Conservation (phyloP, 371 early-diverging fungal species). For the Quaeritorhiza haematococci region DNA sequence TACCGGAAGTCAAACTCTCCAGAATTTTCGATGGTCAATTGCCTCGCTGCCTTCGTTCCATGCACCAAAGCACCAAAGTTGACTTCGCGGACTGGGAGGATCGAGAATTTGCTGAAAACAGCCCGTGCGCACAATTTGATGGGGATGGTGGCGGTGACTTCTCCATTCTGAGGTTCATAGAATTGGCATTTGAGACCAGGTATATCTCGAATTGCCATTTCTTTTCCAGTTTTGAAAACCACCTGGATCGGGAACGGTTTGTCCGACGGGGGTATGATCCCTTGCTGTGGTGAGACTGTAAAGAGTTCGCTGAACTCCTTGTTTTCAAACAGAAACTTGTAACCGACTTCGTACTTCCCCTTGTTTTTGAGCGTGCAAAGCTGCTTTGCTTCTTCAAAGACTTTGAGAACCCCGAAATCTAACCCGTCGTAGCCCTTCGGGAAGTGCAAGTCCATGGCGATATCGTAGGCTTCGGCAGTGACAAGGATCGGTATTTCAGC, state of each 20-base stretch:
- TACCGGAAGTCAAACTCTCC: slow-evolving; percentile 58
- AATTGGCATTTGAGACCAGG: slow-evolving; percentile 42
- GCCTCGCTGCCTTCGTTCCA: slow-evolving; percentile 42
- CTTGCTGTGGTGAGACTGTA: slow-evolving; percentile 39
- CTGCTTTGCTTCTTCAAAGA: slow-evolving; percentile 51
- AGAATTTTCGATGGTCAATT: slow-evolving; percentile 49
- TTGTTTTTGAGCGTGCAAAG: slow-evolving; percentile 48
- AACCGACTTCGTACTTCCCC: slow-evolving; percentile 56
- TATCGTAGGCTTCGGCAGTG: slow-evolving; percentile 57
- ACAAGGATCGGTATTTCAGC: slow-evolving; percentile 43
- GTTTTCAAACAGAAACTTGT: slow-evolving; percentile 42
- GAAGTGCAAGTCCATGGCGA: slow-evolving; percentile 51
- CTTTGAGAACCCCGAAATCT: slow-evolving; percentile 52
- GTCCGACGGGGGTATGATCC: slow-evolving; percentile 50
- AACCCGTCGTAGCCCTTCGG: slow-evolving; percentile 53
- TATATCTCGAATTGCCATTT: slow-evolving; percentile 37
- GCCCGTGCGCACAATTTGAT: slow-evolving; percentile 46
- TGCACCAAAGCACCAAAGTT: slow-evolving; percentile 53
- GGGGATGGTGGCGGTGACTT: slow-evolving; percentile 43
- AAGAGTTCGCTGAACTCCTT: slow-evolving; percentile 38
- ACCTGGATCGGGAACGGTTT: slow-evolving; percentile 48
- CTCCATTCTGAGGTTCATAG: slow-evolving; percentile 43
- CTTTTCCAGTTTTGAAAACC: slow-evolving; percentile 35
- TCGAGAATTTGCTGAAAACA: slow-evolving; percentile 47
- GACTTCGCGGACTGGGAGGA: slow-evolving; percentile 46